Conservation (phyloP, 1,284 basidiomycete species). For the Agaricales sp. region DNA sequence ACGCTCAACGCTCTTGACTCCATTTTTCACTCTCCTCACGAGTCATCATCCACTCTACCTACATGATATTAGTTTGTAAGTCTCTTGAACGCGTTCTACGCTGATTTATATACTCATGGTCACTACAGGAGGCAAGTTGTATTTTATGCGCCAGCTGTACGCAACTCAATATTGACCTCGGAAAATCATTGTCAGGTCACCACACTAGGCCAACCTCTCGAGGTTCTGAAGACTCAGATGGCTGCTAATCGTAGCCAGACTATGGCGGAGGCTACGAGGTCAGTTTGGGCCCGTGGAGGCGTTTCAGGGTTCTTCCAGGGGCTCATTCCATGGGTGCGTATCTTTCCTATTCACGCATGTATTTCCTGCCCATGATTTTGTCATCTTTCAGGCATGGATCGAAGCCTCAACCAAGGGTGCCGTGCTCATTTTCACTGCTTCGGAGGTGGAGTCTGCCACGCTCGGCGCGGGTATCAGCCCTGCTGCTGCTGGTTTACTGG, state of each 20-base stretch:
- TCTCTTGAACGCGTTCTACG: conserved; percentile 13
- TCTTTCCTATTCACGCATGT: conserved; percentile 3
- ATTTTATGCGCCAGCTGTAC: not conserved
- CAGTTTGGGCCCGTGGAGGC: conserved; percentile 91
- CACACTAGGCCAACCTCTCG: conserved; percentile 95
- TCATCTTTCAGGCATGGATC: conserved; percentile 82
- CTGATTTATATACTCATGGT: conserved; percentile 11
- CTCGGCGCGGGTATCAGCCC: conserved; percentile 65
- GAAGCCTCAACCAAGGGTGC: conserved; percentile 98
- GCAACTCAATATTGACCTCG: conserved; percentile 5
- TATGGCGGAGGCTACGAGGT: conserved; percentile 80
- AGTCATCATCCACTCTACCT: not conserved
- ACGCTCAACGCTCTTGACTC: conserved; percentile 14
- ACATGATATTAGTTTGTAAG: conserved; percentile 45
- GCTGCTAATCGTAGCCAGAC: conserved; percentile 87
- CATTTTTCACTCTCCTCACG: not conserved
- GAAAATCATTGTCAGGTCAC: conserved; percentile 57
- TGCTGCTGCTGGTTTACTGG: conserved; percentile 80
- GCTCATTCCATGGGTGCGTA: conserved; percentile 90
- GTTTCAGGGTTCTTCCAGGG: conserved; percentile 93
- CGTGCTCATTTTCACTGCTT: conserved; percentile 92
- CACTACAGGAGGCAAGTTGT: conserved; percentile 34
- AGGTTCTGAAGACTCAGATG: conserved; percentile 99
- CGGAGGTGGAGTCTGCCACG: conserved; percentile 80
- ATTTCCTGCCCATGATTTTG: conserved; percentile 9